A percentile compares a stretch with the other conserved stretches of the same genome.
Evolutionary conservation across 192 early-diverging fungal species (phyloP).

Genomic region (Gigaspora rosea): DNA sequence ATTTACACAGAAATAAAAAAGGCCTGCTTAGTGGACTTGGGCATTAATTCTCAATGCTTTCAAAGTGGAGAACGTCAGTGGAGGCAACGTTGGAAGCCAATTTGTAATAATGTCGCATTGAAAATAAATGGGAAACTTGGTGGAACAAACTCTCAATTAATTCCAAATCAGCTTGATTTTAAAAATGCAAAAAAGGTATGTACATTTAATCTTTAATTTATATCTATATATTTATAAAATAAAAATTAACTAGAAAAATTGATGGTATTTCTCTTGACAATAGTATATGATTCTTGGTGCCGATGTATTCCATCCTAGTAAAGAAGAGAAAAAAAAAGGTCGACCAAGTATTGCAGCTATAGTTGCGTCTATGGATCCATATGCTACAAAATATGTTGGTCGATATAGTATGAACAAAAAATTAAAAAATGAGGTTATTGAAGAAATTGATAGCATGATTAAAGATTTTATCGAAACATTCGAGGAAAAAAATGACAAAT

Average conservation of each 20-base stretch:
- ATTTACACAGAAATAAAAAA: not conserved
- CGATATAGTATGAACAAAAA: conserved; percentile 33
- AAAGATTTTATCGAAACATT: conserved; percentile 53
- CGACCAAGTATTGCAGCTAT: not conserved
- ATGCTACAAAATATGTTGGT: conserved; percentile 57
- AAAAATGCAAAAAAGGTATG: conserved; percentile 43
- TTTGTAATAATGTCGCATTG: conserved; percentile 73
- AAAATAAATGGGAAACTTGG: conserved; percentile 96
- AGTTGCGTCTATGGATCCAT: conserved; percentile 52
- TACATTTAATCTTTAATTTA: no score
- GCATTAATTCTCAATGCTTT: conserved; percentile 40
- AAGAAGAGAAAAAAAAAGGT: not conserved
- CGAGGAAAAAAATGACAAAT: conserved; percentile 39
- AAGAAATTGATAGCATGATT: conserved; percentile 65
- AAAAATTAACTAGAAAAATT: not conserved
- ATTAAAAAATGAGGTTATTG: conserved; percentile 54
- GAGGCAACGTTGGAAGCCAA: not conserved
- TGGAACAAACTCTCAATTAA: conserved; percentile 82
- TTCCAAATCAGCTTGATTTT: conserved; percentile 43
- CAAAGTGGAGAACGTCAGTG: not conserved
- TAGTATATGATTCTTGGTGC: not conserved
- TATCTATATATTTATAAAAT: no score
- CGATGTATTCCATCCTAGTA: not conserved
- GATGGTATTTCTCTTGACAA: not conserved
- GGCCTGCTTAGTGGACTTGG: not conserved